Evolutionary conservation across 768 basidiomycete genomes (phyloP).

Genomic region (Melanogaster broomeanus): DNA sequence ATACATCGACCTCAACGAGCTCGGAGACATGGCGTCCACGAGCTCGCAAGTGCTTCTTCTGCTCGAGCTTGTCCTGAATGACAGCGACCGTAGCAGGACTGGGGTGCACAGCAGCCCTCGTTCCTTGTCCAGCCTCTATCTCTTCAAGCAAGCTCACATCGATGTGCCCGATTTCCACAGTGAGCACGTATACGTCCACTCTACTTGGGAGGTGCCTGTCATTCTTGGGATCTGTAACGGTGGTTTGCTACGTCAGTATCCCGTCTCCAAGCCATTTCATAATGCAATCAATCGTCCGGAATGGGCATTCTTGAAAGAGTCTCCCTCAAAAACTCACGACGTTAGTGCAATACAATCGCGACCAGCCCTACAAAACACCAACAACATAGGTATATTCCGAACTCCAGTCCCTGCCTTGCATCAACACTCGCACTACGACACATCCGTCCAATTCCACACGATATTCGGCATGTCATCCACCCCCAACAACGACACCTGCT

Average conservation of each 20-base stretch:
- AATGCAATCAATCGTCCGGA: too few species aligned
- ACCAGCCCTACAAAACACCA: too few species aligned
- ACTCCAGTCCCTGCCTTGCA: too few species aligned
- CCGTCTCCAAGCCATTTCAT: too few species aligned
- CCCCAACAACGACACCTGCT: slow-evolving; percentile 12
- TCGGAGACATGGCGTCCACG: slow-evolving; percentile 55
- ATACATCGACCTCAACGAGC: slow-evolving; percentile 64
- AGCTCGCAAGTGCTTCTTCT: slow-evolving; percentile 58
- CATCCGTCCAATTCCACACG: slow-evolving; percentile 22
- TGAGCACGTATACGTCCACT: slow-evolving; percentile 88
- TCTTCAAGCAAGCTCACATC: slow-evolving; percentile 70
- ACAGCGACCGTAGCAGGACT: slow-evolving; percentile 77
- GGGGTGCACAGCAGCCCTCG: slow-evolving; percentile 58
- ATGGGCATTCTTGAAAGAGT: too few species aligned
- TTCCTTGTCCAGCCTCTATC: slow-evolving; percentile 28
- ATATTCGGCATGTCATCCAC: slow-evolving; percentile 15
- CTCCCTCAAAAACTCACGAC: too few species aligned
- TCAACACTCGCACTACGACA: slow-evolving; percentile 2
- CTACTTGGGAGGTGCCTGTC: slow-evolving; percentile 78
- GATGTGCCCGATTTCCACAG: slow-evolving; percentile 97
- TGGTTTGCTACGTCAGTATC: too few species aligned
- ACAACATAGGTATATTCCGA: too few species aligned
- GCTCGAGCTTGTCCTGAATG: slow-evolving; percentile 79
- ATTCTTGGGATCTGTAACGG: slow-evolving; percentile 70
- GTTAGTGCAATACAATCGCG: too few species aligned